phyloP scores from a whole-genome alignment of 2,329 filamentous ascomycete species.

The Coniosporium tulheliwenetii region DNA sequence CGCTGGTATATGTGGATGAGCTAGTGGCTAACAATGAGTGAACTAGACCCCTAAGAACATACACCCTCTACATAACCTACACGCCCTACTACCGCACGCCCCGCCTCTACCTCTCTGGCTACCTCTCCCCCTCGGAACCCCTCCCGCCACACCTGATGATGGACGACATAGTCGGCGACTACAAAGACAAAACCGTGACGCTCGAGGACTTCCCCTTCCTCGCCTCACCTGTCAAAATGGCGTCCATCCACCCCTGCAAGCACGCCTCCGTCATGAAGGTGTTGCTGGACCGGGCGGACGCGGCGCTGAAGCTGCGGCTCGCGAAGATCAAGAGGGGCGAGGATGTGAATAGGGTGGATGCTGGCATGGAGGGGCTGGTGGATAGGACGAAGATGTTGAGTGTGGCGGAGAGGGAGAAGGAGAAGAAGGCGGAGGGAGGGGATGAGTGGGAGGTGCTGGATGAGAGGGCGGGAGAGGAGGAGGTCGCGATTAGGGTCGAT shows the following conservation, averaged over 20 bases:
- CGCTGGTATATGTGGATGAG: neutral
- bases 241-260: constrained; percentile 90
- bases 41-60: constrained; percentile 54
- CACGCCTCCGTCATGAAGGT: constrained; percentile 98
- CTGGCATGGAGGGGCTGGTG: constrained; percentile 71
- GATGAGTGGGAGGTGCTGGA: constrained; percentile 49
- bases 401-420: constrained; percentile 38
- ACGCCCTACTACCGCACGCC: constrained; percentile 93
- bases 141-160: constrained; percentile 78
- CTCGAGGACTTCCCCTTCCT: constrained; percentile 96
- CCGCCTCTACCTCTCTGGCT: constrained; percentile 86
- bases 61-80: constrained; percentile 97
- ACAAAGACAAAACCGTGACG: constrained; percentile 97
- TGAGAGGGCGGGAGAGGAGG: constrained; percentile 45
- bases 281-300: constrained; percentile 85
- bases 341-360: constrained; percentile 26
- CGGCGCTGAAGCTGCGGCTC: constrained; percentile 73
- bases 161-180: constrained; percentile 92
- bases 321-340: constrained; percentile 55
- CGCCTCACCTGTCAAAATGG: constrained; percentile 84
- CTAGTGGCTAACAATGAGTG: neutral
- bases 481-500: constrained; percentile 72
- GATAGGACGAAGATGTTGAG: constrained; percentile 56
- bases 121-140: constrained; percentile 58
- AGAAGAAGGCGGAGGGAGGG: constrained; percentile 25